phyloP scores from a whole-genome alignment of 1,139 yeast genomes.

The Suhomyces taliae region DNA sequence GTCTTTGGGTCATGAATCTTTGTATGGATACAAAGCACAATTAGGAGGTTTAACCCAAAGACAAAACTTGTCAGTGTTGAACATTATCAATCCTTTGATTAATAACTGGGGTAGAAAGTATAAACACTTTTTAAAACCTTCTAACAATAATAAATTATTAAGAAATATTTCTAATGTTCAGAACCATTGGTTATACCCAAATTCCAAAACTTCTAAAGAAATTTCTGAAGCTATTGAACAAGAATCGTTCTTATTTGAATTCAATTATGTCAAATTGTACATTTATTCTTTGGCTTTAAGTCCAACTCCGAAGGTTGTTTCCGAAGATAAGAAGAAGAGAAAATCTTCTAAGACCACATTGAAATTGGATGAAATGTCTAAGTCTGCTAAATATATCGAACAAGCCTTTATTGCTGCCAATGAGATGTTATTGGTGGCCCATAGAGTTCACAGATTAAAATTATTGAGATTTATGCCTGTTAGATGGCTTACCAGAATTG shows the following conservation, averaged over 20 bases:
- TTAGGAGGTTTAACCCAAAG: conserved; percentile 56
- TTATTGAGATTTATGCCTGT: conserved; percentile 81
- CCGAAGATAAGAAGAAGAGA: conserved; percentile 20
- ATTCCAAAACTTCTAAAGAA: conserved; percentile 39
- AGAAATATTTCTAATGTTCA: conserved; percentile 29
- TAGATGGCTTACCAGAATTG: conserved; percentile 84
- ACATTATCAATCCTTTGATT: conserved; percentile 71
- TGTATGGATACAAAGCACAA: conserved; percentile 67
- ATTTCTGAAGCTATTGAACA: conserved; percentile 50
- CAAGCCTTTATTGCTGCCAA: conserved; percentile 84
- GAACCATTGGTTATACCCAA: conserved; percentile 35
- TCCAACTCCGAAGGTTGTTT: conserved; percentile 28
- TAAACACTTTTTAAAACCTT: conserved; percentile 51
- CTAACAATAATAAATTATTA: conserved; percentile 28
- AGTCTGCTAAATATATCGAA: conserved; percentile 75
- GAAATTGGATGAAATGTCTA: conserved; percentile 68
- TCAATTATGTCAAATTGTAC: conserved; percentile 78
- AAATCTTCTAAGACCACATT: conserved; percentile 30
- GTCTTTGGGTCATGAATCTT: conserved; percentile 79
- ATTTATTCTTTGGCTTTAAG: conserved; percentile 79
- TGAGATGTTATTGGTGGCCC: conserved; percentile 71
- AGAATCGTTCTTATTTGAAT: conserved; percentile 78
- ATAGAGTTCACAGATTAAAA: conserved; percentile 64
- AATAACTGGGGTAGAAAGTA: conserved; percentile 77
- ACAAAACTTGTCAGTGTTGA: conserved; percentile 69